Evolutionary conservation across 2,329 filamentous ascomycete genomes (phyloP), one percentile per base, ranked within the genome.

Genomic region (Fusarium piperis): DNA sequence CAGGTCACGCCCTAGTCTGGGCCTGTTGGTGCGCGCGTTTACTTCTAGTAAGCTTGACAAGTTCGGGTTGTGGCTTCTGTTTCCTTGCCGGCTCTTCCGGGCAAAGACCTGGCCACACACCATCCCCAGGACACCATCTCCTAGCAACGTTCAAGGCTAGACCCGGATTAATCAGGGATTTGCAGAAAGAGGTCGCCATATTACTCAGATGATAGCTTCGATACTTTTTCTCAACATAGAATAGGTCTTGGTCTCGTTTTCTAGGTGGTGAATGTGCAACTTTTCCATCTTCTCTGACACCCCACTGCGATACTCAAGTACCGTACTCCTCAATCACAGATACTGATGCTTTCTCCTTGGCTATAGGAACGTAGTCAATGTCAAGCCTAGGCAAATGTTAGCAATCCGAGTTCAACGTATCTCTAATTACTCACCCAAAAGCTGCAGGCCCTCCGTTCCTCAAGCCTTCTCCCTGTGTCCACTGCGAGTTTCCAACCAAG

Each of bases 401-500:
- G 46, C 1, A 30, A 32, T 13, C 16, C 11, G 1, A 51, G 26
- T 13, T 26, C 3, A 23, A 26, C 2, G 15, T 12, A 32, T n/a
- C n/a, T n/a, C n/a, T n/a, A n/a, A n/a, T n/a, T 13, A 30, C 52
- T 56, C 7, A 38, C 52, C 23, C 52, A 56, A 56, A 56, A 11
- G 52, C 33, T 9, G 6, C 15, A 2, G 52, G 52, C 0, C 52
- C 33, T 15, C 33, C 52, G 9, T 56, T 56, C 1, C 12, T 38
- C 1, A 56, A 2, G 13, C 52, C 52, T 28, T 56, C 15, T 18
- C 33, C 52, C 26, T 41, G 36, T 1, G 62, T 72, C 70, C 70
- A 73, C 6, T 65, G 60, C 0, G 62, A 58, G 2, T 63, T 69
- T 1, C 68, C 64, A 12, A 62, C 52, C 7, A 72, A 38, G 7